A percentile compares a stretch with the other conserved stretches of the same genome.
These are phyloP conservation scores for Flagelloscypha sp. DNA, from an alignment of 768 basidiomycete genomes.

Conservation along the genomic window DNA sequence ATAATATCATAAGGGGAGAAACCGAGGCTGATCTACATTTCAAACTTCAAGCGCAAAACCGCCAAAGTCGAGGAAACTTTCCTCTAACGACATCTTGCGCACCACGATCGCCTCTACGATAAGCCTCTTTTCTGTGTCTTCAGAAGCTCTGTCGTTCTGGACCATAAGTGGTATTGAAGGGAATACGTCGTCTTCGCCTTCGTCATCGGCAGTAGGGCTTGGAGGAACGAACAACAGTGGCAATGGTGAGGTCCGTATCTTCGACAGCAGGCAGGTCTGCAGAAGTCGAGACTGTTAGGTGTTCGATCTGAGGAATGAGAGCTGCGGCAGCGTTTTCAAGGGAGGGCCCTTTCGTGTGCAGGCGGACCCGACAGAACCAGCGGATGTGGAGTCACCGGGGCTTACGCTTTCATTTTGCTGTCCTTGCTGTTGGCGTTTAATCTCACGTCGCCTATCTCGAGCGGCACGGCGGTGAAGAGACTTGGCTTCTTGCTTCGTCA, in stretches of 20 bases:
- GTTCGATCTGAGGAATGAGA: too few species aligned
- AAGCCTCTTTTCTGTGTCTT: slow-evolving; percentile 36
- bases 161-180: too few species aligned
- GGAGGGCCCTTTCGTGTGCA: too few species aligned
- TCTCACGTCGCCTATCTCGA: slow-evolving; percentile 46
- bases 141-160: too few species aligned
- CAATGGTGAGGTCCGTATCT: too few species aligned
- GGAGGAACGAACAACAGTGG: neutral
- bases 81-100: slow-evolving; percentile 66
- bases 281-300: too few species aligned
- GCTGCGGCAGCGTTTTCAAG: too few species aligned
- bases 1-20: neutral
- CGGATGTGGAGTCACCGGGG: neutral
- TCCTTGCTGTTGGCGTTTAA: too few species aligned
- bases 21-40: slow-evolving; percentile 1
- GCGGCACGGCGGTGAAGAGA: slow-evolving; percentile 31
- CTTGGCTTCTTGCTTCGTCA: slow-evolving; percentile 19
- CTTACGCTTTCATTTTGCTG: neutral
- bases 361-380: too few species aligned
- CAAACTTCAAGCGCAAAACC: slow-evolving; percentile 36
- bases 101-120: slow-evolving; percentile 80
- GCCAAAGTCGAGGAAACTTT: slow-evolving; percentile 70
- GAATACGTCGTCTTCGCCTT: slow-evolving; percentile 1
- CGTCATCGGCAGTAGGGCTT: slow-evolving; percentile 10
- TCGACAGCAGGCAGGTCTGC: too few species aligned